Evolutionary conservation across 2,329 filamentous ascomycete species (phyloP).

Genomic region (Proliferodiscus dingleyae): DNA sequence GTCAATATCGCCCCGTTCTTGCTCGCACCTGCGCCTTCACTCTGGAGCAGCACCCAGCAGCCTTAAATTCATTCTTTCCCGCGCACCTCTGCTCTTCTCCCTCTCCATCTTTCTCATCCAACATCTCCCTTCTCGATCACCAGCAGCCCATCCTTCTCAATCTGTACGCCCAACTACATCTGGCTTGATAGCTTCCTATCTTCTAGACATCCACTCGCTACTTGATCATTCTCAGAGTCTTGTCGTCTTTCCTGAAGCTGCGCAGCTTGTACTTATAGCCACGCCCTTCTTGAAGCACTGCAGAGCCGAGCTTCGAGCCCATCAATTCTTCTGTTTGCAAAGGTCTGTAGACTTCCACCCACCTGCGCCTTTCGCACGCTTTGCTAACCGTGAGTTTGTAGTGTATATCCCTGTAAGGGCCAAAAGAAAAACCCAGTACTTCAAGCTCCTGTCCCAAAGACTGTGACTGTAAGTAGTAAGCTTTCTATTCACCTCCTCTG

Average conservation of each 20-base stretch:
- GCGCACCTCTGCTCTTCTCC: not conserved
- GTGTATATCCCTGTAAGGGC: constrained; percentile 18
- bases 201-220: constrained; percentile 32
- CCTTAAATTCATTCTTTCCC: constrained; percentile 1
- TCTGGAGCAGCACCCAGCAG: not conserved
- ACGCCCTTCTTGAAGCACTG: constrained; percentile 7
- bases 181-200: constrained; percentile 35
- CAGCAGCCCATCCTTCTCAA: constrained; percentile 26
- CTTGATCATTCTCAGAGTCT: constrained; percentile 21
- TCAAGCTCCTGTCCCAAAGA: constrained; percentile 16
- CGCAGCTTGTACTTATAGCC: constrained; percentile 9
- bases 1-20: constrained; percentile 2
- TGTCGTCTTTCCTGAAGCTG: constrained; percentile 14
- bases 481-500: not conserved
- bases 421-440: constrained; percentile 13
- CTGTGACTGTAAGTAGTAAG: constrained; percentile 22
- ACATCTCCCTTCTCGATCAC: constrained; percentile 5
- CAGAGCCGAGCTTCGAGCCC: constrained; percentile 4
- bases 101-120: constrained; percentile 11
- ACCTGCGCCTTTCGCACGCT: too few relatives aligned
- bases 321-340: constrained; percentile 11
- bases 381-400: too few relatives aligned
- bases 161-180: constrained; percentile 28
- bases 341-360: constrained; percentile 23
- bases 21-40: not conserved